Base-by-base conservation (phyloP, 495 filamentous ascomycete species). In the Daldinia grandis region DNA sequence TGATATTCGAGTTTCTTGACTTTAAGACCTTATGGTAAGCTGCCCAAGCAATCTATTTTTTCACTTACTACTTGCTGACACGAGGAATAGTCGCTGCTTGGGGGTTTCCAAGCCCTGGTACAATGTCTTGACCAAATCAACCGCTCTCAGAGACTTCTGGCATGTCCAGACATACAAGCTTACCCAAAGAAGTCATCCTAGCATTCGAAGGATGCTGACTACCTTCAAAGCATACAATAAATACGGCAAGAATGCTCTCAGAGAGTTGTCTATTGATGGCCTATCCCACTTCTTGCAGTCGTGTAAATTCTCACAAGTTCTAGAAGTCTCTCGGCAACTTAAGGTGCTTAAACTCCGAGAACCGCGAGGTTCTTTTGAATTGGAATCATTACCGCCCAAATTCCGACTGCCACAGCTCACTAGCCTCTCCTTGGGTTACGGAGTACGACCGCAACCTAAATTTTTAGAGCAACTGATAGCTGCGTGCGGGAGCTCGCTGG, bases 11-110 rank as follows among this genome's bases (percentile, higher is more conserved):
- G n/a, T 65, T 81, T 42, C 71, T 87, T 8, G 75, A 78, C 21
- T 87, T 87, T 68, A 79, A 74, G 42, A 73, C 86, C n/a, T 77
- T 83, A 25, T 84, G 84, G 85, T 87, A 77, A 69, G 82, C 76
- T 25, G 8, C n/a, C 30, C 24, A 35, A 3, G 2, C 25, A 38
- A 27, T 35, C 12, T 9, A 4, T 8, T 35, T n/a, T 19, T 2
- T 1, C 5, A 25, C 7, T 9, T 37, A 8, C 42, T 8, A n/a
- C 30, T 63, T 14, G 65, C 35, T 30, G 33, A 47, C 37, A n/a
- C 17, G 30, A 24, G 10, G 10, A 10, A 49, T 37, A 76, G 75
- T 40, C 64, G 66, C n/a, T 73, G 69, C 27, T 49, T 77, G 19
- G n/a, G 68, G 10, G 73, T 77, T 5, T 75, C 73, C 14, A 72